Evolutionary conservation across 768 basidiomycete genomes (phyloP), one percentile per base, ranked within the genome.

Genomic region (Serendipita vermifera): DNA sequence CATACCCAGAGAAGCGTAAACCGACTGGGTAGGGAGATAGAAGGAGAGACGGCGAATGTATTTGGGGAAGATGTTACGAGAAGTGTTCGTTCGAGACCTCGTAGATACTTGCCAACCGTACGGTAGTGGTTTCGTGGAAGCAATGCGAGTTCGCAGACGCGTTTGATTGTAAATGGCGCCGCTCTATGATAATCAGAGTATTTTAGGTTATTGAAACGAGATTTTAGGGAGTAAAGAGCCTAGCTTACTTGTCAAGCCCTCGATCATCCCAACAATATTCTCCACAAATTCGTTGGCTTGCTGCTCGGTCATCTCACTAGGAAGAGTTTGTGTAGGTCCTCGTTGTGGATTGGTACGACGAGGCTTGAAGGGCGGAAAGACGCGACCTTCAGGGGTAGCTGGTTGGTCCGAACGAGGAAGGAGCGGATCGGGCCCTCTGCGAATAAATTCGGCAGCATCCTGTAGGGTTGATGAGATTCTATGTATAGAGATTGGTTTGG

Each of bases 151-250:
- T 93, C 90, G 65, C 86, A 87, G 9, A 92, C 71, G 39, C 90
- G 81, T 68, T 94, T 91, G 55, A 93, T 85, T 6, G 90, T 92
- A 67, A 93, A 94, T 2, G 90, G 90, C 0, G 85, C 76, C 53
- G 76, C 76, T 15, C 80, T 71, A 55, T 39, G 38, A 29, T 14
- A 17, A 40, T 11, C 17, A 35, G n/a, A n/a, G n/a, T n/a, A n/a
- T n/a, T n/a, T n/a, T n/a, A n/a, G n/a, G n/a, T n/a, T n/a, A n/a
- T n/a, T n/a, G n/a, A n/a, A n/a, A n/a, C n/a, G n/a, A n/a, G n/a
- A n/a, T n/a, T n/a, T n/a, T n/a, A n/a, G n/a, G n/a, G n/a, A n/a
- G n/a, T n/a, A n/a, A n/a, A n/a, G n/a, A n/a, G n/a, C n/a, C n/a
- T n/a, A n/a, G 73, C 80, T 46, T 62, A 88, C 88, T 75, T 75